Evolutionary conservation across 805 yeast genomes (phyloP).

Genomic region (Candida hungchunana): DNA sequence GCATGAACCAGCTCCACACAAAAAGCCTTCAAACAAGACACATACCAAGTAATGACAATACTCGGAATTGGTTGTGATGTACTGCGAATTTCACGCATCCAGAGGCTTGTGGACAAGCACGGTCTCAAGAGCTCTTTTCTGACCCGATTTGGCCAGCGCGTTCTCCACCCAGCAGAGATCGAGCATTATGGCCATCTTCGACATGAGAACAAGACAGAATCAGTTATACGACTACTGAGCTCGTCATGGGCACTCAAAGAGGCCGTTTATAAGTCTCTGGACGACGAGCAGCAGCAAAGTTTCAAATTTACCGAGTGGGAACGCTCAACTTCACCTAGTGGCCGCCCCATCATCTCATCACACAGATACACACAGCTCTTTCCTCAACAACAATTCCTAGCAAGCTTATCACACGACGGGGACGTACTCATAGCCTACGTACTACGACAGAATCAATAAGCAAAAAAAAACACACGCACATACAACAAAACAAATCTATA

Average conservation of each 20-base stretch:
- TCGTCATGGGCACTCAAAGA: slow-evolving; percentile 74
- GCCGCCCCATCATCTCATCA: slow-evolving; percentile 41
- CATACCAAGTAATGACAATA: too few relatives aligned
- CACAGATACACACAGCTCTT: slow-evolving; percentile 28
- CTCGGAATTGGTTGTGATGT: slow-evolving; percentile 38
- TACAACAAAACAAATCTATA: slow-evolving; percentile 1
- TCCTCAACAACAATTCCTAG: slow-evolving; percentile 42
- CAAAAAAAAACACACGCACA: background rate
- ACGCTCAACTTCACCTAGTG: slow-evolving; percentile 35
- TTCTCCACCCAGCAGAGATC: slow-evolving; percentile 47
- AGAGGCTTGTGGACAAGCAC: slow-evolving; percentile 34
- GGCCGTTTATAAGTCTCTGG: slow-evolving; percentile 63
- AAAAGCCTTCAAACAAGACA: background rate
- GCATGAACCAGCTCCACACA: background rate
- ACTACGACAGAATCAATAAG: slow-evolving; percentile 30
- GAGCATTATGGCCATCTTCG: slow-evolving; percentile 29
- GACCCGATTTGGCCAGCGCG: slow-evolving; percentile 38
- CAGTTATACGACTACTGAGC: slow-evolving; percentile 39
- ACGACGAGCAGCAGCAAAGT: slow-evolving; percentile 39
- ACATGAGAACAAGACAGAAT: slow-evolving; percentile 18
- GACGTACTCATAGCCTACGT: slow-evolving; percentile 56
- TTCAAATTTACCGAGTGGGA: slow-evolving; percentile 63
- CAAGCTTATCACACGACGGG: slow-evolving; percentile 64
- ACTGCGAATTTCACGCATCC: slow-evolving; percentile 43
- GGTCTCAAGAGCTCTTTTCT: slow-evolving; percentile 29